phyloP scores from a whole-genome alignment of 2,329 filamentous ascomycete species.

The Aspergillus chevalieri region DNA sequence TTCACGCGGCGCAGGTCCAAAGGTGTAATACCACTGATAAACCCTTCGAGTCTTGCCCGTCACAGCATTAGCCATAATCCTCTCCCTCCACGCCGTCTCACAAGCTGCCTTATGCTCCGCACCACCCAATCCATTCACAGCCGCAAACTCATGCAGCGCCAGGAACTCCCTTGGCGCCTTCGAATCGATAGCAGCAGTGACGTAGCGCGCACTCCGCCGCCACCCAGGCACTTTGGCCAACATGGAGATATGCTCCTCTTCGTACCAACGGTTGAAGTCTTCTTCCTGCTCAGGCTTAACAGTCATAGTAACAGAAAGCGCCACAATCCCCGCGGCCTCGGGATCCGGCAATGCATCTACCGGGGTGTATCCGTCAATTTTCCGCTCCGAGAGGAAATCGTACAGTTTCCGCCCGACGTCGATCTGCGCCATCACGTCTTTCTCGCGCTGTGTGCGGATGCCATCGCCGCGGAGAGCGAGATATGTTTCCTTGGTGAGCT shows the following conservation, averaged over 20 bases:
- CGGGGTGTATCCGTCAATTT: conserved; percentile 52
- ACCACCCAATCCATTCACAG: conserved; percentile 60
- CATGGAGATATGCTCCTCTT: conserved; percentile 67
- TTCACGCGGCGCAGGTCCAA: conserved; percentile 68
- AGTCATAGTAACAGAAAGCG: conserved; percentile 57
- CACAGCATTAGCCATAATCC: conserved; percentile 56
- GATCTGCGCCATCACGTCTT: conserved; percentile 58
- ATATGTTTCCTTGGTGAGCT: conserved; percentile 63
- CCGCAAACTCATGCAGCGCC: conserved; percentile 66
- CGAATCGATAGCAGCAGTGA: conserved; percentile 58
- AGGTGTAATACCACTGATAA: conserved; percentile 72
- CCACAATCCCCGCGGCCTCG: conserved; percentile 54
- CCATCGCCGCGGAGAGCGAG: conserved; percentile 42
- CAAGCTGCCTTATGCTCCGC: conserved; percentile 58
- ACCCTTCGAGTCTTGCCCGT: conserved; percentile 52
- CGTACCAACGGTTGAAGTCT: conserved; percentile 63
- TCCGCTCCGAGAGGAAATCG: conserved; percentile 56
- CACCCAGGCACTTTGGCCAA: conserved; percentile 71
- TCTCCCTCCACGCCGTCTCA: conserved; percentile 55
- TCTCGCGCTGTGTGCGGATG: conserved; percentile 54
- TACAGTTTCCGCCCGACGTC: conserved; percentile 66
- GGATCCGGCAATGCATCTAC: conserved; percentile 56
- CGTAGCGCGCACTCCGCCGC: conserved; percentile 66
- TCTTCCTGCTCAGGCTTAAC: conserved; percentile 48
- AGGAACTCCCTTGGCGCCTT: conserved; percentile 54